These are phyloP conservation scores for Phycomyces blakesleeanus DNA, from an alignment of 192 early-diverging fungal species.

Conservation along the genomic window DNA sequence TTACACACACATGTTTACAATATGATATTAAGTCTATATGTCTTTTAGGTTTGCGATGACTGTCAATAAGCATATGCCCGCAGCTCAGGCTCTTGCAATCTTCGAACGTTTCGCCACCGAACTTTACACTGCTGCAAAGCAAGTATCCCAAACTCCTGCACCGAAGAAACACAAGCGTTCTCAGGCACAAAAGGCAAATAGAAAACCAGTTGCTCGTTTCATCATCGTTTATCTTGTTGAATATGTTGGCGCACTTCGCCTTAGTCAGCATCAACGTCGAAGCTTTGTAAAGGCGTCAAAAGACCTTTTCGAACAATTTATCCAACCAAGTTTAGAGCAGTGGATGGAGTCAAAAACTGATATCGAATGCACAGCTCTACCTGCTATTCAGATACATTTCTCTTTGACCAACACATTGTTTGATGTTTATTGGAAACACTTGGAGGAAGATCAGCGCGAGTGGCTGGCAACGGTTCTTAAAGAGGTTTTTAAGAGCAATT, in stretches of 20 bases:
- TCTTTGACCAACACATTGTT: slow-evolving; percentile 25
- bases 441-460: neutral
- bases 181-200: neutral
- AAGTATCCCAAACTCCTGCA: neutral
- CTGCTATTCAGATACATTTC: slow-evolving; percentile 29
- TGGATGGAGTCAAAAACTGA: slow-evolving; percentile 1
- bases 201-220: neutral
- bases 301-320: slow-evolving; percentile 7
- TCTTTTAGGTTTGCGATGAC: slow-evolving; percentile 20
- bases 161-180: slow-evolving; percentile 5
- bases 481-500: neutral
- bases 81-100: slow-evolving; percentile 19
- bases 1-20: neutral
- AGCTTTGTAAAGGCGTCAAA: neutral
- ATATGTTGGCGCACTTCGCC: slow-evolving; percentile 6
- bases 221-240: slow-evolving; percentile 13
- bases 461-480: neutral
- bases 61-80: slow-evolving; percentile 24
- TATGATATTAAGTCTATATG: neutral
- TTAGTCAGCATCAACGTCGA: slow-evolving; percentile 8
- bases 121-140: neutral
- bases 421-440: slow-evolving; percentile 16
- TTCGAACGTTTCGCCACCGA: slow-evolving; percentile 19
- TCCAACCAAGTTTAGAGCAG: slow-evolving; percentile 4
- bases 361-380: slow-evolving; percentile 1